Evolutionary conservation across 768 basidiomycete species (phyloP).

Genomic region (Mycena indigotica): DNA sequence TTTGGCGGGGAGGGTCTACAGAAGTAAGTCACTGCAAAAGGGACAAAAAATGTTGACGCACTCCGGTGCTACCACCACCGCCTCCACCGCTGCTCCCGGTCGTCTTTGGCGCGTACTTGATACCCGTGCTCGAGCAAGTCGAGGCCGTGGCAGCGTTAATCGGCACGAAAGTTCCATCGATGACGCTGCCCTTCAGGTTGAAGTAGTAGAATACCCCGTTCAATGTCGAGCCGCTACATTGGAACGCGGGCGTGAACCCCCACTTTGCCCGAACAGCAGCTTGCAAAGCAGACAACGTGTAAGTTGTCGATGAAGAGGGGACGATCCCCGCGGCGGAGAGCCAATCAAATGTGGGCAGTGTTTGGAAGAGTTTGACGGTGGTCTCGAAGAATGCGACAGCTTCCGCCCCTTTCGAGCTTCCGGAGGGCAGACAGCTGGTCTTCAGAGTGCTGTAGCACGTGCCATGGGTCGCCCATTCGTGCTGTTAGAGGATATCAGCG

Average conservation of each 20-base stretch:
- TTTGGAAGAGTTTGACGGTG: slow-evolving; percentile 28
- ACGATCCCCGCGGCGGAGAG: slow-evolving; percentile 56
- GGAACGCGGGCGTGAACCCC: slow-evolving; percentile 49
- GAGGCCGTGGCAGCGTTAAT: slow-evolving; percentile 47
- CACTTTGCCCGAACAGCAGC: slow-evolving; percentile 44
- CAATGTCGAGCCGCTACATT: slow-evolving; percentile 42
- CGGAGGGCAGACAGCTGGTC: slow-evolving; percentile 58
- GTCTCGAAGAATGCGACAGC: slow-evolving; percentile 23
- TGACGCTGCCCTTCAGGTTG: slow-evolving; percentile 52
- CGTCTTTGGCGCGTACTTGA: slow-evolving; percentile 53
- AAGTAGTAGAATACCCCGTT: slow-evolving; percentile 57
- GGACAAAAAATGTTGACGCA: not conserved
- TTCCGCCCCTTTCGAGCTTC: slow-evolving; percentile 61
- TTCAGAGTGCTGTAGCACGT: slow-evolving; percentile 63
- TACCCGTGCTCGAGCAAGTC: slow-evolving; percentile 44
- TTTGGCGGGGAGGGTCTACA: slow-evolving; percentile 32
- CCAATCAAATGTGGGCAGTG: slow-evolving; percentile 58
- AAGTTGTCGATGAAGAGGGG: slow-evolving; percentile 45
- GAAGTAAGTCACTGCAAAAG: not conserved
- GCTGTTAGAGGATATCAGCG: slow-evolving; percentile 33
- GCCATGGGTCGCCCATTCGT: slow-evolving; percentile 74
- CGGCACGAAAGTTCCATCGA: slow-evolving; percentile 55
- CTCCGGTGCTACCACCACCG: not conserved
- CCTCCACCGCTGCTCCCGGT: slow-evolving; percentile 1
- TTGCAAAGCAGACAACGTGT: slow-evolving; percentile 42